Evolutionary conservation across 192 early-diverging fungal genomes (phyloP).

Genomic region (Backusella australiensis): DNA sequence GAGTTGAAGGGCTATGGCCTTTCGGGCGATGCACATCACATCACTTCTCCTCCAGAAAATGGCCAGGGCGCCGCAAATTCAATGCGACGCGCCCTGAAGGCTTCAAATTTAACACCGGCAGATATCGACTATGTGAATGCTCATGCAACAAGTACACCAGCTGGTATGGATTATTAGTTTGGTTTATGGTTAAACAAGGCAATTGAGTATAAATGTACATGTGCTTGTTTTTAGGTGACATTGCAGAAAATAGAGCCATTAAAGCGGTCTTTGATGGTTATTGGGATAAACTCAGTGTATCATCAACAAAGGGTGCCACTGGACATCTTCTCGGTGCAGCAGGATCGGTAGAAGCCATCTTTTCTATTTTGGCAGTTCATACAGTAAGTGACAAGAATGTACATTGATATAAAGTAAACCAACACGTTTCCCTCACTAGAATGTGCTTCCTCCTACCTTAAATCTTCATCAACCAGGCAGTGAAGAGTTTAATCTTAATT

Average conservation of each 20-base stretch:
- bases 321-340: conserved; percentile 97
- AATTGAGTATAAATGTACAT: conserved; percentile 10
- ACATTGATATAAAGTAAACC: neutral
- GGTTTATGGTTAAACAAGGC: neutral
- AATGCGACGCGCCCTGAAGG: conserved; percentile 77
- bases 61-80: conserved; percentile 85
- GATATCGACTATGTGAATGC: conserved; percentile 91
- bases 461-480: conserved; percentile 66
- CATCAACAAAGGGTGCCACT: conserved; percentile 88
- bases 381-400: conserved; percentile 37
- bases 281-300: conserved; percentile 60
- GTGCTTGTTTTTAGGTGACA: conserved; percentile 56
- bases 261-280: conserved; percentile 66
- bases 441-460: conserved; percentile 80
- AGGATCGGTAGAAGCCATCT: conserved; percentile 91
- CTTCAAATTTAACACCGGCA: conserved; percentile 52
- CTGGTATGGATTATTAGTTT: conserved; percentile 40
- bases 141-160: conserved; percentile 87
- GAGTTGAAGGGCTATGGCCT: conserved; percentile 89
- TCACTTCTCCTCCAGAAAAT: conserved; percentile 87
- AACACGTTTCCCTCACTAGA: conserved; percentile 33
- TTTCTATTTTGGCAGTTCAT: conserved; percentile 76
- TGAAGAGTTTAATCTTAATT: conserved; percentile 79
- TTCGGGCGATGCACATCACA: conserved; percentile 90
- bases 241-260: conserved; percentile 85